Percentiles rank a stretch among this genome's conserved stretches.
Conservation (phyloP, 768 basidiomycete species). For the Rhizopogon vinicolor region DNA sequence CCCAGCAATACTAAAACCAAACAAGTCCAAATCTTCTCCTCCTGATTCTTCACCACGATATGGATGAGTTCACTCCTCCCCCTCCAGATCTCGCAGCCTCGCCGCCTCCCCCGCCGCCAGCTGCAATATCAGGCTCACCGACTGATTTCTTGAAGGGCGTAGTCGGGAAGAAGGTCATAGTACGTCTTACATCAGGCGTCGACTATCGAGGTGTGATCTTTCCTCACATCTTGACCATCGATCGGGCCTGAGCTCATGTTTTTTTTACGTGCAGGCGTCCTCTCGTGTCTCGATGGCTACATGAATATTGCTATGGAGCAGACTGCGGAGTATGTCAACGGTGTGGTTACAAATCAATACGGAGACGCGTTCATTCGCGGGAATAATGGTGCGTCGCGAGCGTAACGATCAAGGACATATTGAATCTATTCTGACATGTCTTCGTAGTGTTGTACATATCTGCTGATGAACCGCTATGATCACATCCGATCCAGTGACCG, state of each 20-base stretch:
- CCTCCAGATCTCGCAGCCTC: slow-evolving; percentile 33
- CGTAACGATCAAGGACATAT: neutral
- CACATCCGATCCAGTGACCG: neutral
- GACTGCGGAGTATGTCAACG: slow-evolving; percentile 93
- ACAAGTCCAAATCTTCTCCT: slow-evolving; percentile 12
- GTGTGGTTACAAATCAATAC: slow-evolving; percentile 81
- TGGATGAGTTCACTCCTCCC: slow-evolving; percentile 29
- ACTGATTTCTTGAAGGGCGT: slow-evolving; percentile 94
- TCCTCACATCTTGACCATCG: neutral
- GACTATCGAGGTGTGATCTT: slow-evolving; percentile 77
- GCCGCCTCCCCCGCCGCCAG: slow-evolving; percentile 46
- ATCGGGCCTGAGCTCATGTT: neutral
- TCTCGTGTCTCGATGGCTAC: slow-evolving; percentile 96
- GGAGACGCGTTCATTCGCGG: slow-evolving; percentile 96
- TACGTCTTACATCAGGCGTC: slow-evolving; percentile 86
- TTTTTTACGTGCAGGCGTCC: slow-evolving; percentile 52
- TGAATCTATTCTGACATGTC: neutral
- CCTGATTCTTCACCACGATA: slow-evolving; percentile 3
- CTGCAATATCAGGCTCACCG: slow-evolving; percentile 66
- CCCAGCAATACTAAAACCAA: slow-evolving; percentile 12
- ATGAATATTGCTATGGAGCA: slow-evolving; percentile 99
- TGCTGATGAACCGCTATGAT: slow-evolving; percentile 55
- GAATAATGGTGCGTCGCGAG: slow-evolving; percentile 67
- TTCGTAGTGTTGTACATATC: slow-evolving; percentile 72
- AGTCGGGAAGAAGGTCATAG: slow-evolving; percentile 93